Base-by-base conservation (phyloP, 2,329 filamentous ascomycete species). In the Fusarium longipes region DNA sequence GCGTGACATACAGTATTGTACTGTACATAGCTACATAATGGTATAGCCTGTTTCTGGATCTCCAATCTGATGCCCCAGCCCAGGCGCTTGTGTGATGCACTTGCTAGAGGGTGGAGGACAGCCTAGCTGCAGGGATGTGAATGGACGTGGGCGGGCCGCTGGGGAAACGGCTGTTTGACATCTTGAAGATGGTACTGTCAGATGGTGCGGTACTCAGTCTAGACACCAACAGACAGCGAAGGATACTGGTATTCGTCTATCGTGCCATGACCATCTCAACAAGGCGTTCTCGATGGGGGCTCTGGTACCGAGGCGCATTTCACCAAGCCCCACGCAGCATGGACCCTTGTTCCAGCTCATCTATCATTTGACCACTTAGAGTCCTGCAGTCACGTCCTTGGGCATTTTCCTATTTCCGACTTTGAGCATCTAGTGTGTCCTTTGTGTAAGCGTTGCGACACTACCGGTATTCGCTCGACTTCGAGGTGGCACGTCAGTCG, bases 221-320 rank as follows among this genome's bases (percentile, higher is more conserved):
- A 30, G 25, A 30, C 45, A 55, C 50, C 50, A 25, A 35, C 40
- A 38, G n/a, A 10, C 36, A 50, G 30, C 15, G 29, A 8, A 25
- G 24, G 17, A 17, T 18, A 47, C 29, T 22, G 30, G 67, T 72
- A 70, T 48, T 57, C 47, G 44, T 60, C 57, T 67, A 67, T 57
- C 64, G 35, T 39, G 58, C 36, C 20, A 40, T 42, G 32, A 30
- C 38, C 54, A 65, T 62, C 56, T 53, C 32, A 44, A 63, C 69
- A 43, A 73, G 71, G 71, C 71, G 62, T 73, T 70, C 71, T 73
- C n/a, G 51, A 73, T 55, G 65, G 68, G 57, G 57, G 65, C 69
- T 59, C 54, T 67, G 48, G 61, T 60, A 57, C 67, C 69, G 67
- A 72, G 70, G 70, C 71, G 67, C 70, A 73, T 58, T 72, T 68